Percentiles rank a stretch among this genome's conserved stretches.
phyloP scores from a whole-genome alignment of 2,329 filamentous ascomycete genomes.

The Aphanoascus verrucosus region DNA sequence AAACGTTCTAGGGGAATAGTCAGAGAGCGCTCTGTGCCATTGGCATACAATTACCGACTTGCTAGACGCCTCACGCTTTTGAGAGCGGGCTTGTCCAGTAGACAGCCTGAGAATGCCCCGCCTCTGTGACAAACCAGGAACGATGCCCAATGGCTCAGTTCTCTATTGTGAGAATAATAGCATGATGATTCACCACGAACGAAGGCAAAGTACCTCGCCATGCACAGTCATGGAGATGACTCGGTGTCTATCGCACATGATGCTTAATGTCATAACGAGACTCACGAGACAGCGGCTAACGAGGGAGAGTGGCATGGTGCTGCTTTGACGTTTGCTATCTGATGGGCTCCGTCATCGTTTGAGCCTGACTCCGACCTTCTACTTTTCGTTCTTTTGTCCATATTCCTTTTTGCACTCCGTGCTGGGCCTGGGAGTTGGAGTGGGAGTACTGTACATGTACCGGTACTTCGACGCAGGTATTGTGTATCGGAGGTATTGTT shows the following conservation, averaged over 20 bases:
- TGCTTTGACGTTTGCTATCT: not conserved
- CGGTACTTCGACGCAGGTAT: not conserved
- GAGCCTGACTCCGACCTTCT: not conserved
- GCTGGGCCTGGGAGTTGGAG: not conserved
- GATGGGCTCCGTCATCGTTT: not conserved
- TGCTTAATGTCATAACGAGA: not conserved
- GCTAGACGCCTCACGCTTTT: slow-evolving; percentile 11
- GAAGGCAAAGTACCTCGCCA: not conserved
- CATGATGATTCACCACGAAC: not conserved
- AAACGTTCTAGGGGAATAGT: slow-evolving; percentile 2
- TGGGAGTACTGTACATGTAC: not conserved
- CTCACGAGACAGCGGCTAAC: not conserved
- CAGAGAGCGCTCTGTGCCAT: not conserved
- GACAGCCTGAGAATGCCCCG: slow-evolving; percentile 13
- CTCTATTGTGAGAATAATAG: not conserved
- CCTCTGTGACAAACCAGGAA: slow-evolving; percentile 2
- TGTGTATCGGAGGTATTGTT: not conserved
- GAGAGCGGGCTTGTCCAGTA: slow-evolving; percentile 11
- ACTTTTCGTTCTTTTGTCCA: not conserved
- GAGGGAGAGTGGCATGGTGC: not conserved
- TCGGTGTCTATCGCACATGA: not conserved
- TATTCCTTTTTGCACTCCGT: not conserved
- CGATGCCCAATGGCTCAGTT: not conserved
- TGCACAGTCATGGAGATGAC: not conserved
- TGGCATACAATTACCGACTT: not conserved